Evolutionary conservation across 129 eudicot genomes (phyloP), one percentile per base, ranked within the genome.

Genomic region (Solidago caesia): DNA sequence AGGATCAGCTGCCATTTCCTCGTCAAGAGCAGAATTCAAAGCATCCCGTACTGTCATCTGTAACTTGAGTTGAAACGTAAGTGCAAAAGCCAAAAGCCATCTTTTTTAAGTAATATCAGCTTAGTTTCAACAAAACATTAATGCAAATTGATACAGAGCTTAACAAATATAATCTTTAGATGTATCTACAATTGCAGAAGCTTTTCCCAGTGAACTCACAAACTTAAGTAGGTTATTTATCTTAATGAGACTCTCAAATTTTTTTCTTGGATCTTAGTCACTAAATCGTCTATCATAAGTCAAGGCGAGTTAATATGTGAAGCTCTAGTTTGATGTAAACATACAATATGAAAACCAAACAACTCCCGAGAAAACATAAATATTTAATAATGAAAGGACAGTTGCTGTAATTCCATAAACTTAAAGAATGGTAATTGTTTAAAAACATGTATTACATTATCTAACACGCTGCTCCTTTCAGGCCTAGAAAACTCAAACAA

Each of bases 1-100:
- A 39, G 86, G 84, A 76, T 91, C 95, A 14, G 97, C 94, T 75
- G 94, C 84, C 97, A 91, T 91, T 82, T 91, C 97, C 81, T 91
- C 97, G 68, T 91, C 97, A 53, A 91, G 82, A 58, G 97, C 95
- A 72, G 95, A 85, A 79, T 91, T 91, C 56, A 91, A 64, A 80
- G 95, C 97, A 29, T 91, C 97, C 53, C 97, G 81, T 46, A 91
- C 95, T 7, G 86, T 86, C 86, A 91, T 88, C 97, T 88, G 84
- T 72, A 83, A 33, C 64, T 44, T 67, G 9, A 53, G 61, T 44
- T 67, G 9, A 53, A 67, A 73, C 33, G 25, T 43, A 63, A 76
- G 47, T 42, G 44, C 21, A 51, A 33, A 43, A 59, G 11, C 51
- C 21, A 51, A 33, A 43, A 59, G 11, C 68, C 52, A 51, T 41